A percentile compares a stretch with the other conserved stretches of the same genome.
phyloP scores from a whole-genome alignment of 1,139 yeast species.

The Yamadazyma conglobata region DNA sequence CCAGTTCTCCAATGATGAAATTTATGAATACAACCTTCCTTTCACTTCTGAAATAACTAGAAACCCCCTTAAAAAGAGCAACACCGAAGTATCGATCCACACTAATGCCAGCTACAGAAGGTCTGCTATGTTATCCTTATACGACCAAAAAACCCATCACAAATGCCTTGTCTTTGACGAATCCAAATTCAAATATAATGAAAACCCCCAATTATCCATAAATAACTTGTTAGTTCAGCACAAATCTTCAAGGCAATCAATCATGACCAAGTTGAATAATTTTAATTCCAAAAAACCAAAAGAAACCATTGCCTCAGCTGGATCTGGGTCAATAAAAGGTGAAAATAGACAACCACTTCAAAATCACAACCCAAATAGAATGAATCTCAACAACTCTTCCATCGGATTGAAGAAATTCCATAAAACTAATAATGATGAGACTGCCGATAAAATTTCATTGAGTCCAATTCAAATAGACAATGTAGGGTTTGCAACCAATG shows the following conservation, averaged over 20 bases:
- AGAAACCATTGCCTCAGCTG: slow-evolving; percentile 11
- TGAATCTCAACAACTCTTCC: slow-evolving; percentile 43
- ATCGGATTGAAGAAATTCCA: slow-evolving; percentile 31
- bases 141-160: slow-evolving; percentile 39
- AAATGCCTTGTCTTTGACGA: slow-evolving; percentile 37
- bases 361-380: slow-evolving; percentile 25
- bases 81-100: slow-evolving; percentile 39
- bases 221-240: slow-evolving; percentile 40
- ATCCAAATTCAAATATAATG: slow-evolving; percentile 20
- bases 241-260: slow-evolving; percentile 36
- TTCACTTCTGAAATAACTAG: slow-evolving; percentile 21
- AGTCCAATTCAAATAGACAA: slow-evolving; percentile 25
- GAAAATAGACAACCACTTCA: slow-evolving; percentile 15
- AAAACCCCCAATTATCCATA: slow-evolving; percentile 40
- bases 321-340: slow-evolving; percentile 11
- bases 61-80: slow-evolving; percentile 26
- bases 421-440: not conserved
- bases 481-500: slow-evolving; percentile 50
- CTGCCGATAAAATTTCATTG: slow-evolving; percentile 10
- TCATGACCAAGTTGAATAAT: slow-evolving; percentile 31
- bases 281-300: slow-evolving; percentile 12
- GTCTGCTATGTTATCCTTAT: slow-evolving; percentile 52
- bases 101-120: slow-evolving; percentile 53
- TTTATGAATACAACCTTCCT: slow-evolving; percentile 28
- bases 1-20: slow-evolving; percentile 16